Evolutionary conservation across 2,329 filamentous ascomycete species (phyloP).

Genomic region (Coleophoma cylindrospora): DNA sequence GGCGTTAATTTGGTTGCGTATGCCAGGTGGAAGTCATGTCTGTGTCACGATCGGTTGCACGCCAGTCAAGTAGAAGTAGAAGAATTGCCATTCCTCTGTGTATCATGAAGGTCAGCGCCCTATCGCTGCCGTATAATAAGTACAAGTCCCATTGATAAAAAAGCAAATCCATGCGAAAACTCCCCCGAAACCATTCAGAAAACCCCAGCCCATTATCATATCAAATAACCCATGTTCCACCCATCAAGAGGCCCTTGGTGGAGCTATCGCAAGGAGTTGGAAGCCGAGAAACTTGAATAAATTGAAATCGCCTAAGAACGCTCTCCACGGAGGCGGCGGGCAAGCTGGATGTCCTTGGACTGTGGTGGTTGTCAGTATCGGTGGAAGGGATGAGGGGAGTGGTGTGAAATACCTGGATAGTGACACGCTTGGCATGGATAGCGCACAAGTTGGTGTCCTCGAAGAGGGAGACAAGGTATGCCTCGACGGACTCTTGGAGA

Average conservation of each 20-base stretch:
- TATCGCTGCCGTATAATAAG: background rate
- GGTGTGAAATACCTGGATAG: conserved; percentile 48
- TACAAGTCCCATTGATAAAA: background rate
- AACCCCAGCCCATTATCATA: background rate
- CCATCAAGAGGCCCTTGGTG: background rate
- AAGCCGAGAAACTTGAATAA: background rate
- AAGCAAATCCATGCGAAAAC: background rate
- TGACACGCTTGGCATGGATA: conserved; percentile 99
- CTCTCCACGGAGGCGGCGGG: conserved; percentile 90
- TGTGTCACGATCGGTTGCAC: too few species aligned
- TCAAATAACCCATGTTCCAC: background rate
- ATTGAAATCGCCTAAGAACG: conserved; percentile 55
- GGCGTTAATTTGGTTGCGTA: too few species aligned
- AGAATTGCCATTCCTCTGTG: background rate
- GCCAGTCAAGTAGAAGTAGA: background rate
- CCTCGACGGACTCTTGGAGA: conserved; percentile 97
- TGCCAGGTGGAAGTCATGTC: too few species aligned
- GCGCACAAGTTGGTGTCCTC: conserved; percentile 96
- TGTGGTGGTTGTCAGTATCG: conserved; percentile 16
- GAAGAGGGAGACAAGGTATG: conserved; percentile 96
- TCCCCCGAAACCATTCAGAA: background rate
- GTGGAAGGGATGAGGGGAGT: conserved; percentile 4
- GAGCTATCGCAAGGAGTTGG: background rate
- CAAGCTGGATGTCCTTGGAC: conserved; percentile 90
- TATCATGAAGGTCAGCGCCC: background rate